phyloP scores from a whole-genome alignment of 2,329 filamentous ascomycete genomes.

The Exophiala lecanii-corni region DNA sequence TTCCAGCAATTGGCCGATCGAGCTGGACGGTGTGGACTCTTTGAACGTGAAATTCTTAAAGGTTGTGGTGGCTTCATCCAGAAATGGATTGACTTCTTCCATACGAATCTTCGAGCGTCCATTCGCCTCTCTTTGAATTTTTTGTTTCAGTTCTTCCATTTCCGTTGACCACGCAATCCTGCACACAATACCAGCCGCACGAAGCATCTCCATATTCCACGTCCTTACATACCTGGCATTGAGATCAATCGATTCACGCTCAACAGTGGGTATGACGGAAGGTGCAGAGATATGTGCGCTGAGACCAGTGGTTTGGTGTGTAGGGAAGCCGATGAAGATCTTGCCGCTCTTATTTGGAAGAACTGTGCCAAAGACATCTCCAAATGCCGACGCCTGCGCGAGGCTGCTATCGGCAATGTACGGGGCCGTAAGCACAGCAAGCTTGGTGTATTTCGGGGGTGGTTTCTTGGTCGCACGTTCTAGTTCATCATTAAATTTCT shows the following conservation, averaged over 20 bases:
- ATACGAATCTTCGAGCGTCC: constrained; percentile 53
- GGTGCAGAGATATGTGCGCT: constrained; percentile 93
- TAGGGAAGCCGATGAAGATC: constrained; percentile 97
- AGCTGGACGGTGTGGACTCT: constrained; percentile 81
- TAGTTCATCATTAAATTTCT: constrained; percentile 74
- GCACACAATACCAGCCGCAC: constrained; percentile 84
- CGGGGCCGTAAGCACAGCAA: constrained; percentile 85
- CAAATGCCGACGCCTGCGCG: constrained; percentile 29
- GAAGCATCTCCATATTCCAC: constrained; percentile 92
- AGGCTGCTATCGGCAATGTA: constrained; percentile 57
- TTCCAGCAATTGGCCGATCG: constrained; percentile 82
- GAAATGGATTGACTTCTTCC: constrained; percentile 60
- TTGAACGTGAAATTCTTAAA: constrained; percentile 82
- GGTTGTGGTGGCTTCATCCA: constrained; percentile 76
- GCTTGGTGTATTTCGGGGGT: constrained; percentile 78
- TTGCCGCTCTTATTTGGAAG: constrained; percentile 83
- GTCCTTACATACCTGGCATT: constrained; percentile 91
- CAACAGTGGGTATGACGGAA: constrained; percentile 93
- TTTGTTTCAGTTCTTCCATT: constrained; percentile 69
- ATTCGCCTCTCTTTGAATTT: constrained; percentile 46
- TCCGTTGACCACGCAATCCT: constrained; percentile 83
- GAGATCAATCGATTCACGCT: constrained; percentile 92
- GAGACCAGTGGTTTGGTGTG: constrained; percentile 90
- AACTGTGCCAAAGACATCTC: constrained; percentile 83
- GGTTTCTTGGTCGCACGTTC: constrained; percentile 97